Evolutionary conservation across 164 flowering plant genomes (phyloP).

Genomic region (Taxillus chinensis): DNA sequence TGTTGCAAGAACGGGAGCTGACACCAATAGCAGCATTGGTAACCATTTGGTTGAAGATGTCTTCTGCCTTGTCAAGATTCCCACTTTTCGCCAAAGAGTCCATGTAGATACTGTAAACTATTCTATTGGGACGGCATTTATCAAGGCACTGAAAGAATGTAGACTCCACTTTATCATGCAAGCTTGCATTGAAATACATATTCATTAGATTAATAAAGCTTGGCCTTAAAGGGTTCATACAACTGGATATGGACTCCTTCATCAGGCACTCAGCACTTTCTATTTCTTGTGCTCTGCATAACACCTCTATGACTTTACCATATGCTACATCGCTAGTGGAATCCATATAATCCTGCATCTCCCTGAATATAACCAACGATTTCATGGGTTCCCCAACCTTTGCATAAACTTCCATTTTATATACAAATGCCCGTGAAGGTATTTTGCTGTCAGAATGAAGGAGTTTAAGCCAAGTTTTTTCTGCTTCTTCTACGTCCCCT

Average conservation of each 20-base stretch:
- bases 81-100: slow-evolving; percentile 58
- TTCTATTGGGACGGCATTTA: slow-evolving; percentile 51
- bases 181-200: slow-evolving; percentile 47
- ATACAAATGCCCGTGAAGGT: slow-evolving; percentile 67
- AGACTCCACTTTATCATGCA: slow-evolving; percentile 61
- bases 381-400: slow-evolving; percentile 49
- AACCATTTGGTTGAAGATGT: slow-evolving; percentile 57
- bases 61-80: slow-evolving; percentile 57
- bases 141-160: slow-evolving; percentile 51
- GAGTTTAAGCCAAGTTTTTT: slow-evolving; percentile 61
- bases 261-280: slow-evolving; percentile 67
- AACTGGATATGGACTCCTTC: slow-evolving; percentile 60
- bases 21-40: slow-evolving; percentile 47
- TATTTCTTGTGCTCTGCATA: slow-evolving; percentile 51
- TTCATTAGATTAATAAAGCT: slow-evolving; percentile 49
- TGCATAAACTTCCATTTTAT: slow-evolving; percentile 72
- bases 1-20: slow-evolving; percentile 55
- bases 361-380: slow-evolving; percentile 59
- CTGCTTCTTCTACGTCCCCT: slow-evolving; percentile 72
- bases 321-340: slow-evolving; percentile 46
- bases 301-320: slow-evolving; percentile 73
- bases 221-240: slow-evolving; percentile 60
- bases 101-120: slow-evolving; percentile 55
- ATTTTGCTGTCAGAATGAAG: slow-evolving; percentile 22
- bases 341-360: slow-evolving; percentile 38